A percentile compares a stretch with the other conserved stretches of the same genome.
Evolutionary conservation across 2,329 filamentous ascomycete genomes (phyloP).

Genomic region (Arthrobotrys musiformis): DNA sequence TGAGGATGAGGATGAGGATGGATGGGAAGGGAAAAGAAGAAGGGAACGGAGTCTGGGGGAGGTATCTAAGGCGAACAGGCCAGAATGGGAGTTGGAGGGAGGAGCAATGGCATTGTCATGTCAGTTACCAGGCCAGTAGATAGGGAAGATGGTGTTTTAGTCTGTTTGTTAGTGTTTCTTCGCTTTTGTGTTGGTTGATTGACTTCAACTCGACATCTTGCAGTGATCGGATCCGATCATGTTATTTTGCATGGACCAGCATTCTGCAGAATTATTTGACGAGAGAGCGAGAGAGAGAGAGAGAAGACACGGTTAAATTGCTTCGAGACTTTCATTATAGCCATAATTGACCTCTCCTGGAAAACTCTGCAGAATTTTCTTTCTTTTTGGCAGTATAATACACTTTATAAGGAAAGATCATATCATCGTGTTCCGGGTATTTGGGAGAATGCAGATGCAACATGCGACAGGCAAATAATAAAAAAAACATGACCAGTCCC

Average conservation of each 20-base stretch:
- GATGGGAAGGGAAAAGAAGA: no score
- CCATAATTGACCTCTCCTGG: not conserved
- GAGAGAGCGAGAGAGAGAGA: not conserved
- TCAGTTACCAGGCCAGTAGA: not conserved
- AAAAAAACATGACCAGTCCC: no score
- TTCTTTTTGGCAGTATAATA: no score
- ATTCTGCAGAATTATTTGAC: conserved; percentile 12
- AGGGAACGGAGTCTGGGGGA: not conserved
- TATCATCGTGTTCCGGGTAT: no score
- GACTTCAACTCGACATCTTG: no score
- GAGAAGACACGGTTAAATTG: not conserved
- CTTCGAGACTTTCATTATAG: not conserved
- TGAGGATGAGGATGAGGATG: no score
- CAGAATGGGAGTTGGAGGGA: not conserved
- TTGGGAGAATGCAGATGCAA: not conserved
- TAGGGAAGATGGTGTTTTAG: not conserved
- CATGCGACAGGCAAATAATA: not conserved
- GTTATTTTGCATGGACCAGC: not conserved
- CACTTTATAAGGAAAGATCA: no score
- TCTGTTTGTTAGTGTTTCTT: not conserved
- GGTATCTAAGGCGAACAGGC: not conserved
- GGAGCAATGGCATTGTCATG: not conserved
- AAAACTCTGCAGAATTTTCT: not conserved
- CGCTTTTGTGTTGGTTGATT: not conserved
- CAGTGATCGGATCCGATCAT: no score